Conservation (phyloP, 1,284 basidiomycete genomes). For the Naganishia cerealis region DNA sequence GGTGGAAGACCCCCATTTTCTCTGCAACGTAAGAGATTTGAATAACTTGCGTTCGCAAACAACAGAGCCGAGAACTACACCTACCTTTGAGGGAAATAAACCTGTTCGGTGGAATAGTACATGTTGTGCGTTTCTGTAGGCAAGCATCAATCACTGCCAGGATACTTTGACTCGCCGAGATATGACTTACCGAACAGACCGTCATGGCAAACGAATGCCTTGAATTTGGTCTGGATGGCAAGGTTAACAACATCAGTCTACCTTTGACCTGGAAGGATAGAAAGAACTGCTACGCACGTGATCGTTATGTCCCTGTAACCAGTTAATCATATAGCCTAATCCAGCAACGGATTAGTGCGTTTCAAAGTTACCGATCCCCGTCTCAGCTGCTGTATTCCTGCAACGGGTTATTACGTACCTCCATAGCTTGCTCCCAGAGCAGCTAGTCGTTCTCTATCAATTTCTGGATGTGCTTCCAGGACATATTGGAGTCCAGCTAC, state of each 20-base stretch:
- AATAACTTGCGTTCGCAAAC: not conserved
- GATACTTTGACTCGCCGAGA: constrained; percentile 10
- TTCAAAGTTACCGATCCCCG: not conserved
- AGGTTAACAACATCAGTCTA: not conserved
- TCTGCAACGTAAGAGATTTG: not conserved
- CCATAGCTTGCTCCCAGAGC: constrained; percentile 59
- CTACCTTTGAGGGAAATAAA: constrained; percentile 69
- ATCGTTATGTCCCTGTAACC: constrained; percentile 87
- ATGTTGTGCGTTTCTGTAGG: constrained; percentile 67
- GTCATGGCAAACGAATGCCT: constrained; percentile 82
- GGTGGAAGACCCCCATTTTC: constrained; percentile 33
- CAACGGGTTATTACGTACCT: constrained; percentile 35
- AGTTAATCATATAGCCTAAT: constrained; percentile 61
- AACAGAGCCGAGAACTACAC: not conserved
- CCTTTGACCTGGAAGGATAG: not conserved
- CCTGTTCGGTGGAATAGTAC: constrained; percentile 77
- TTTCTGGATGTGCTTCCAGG: constrained; percentile 70
- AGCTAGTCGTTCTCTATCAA: constrained; percentile 75
- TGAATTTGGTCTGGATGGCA: constrained; percentile 62
- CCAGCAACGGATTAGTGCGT: not conserved
- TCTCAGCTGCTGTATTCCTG: not conserved
- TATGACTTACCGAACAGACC: constrained; percentile 60
- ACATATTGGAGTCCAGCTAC: constrained; percentile 72
- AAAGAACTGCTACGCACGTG: constrained; percentile 57
- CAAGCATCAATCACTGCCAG: constrained; percentile 17